Base-by-base conservation (phyloP, 1,139 yeast species). In the Yamadazyma taylorii region DNA sequence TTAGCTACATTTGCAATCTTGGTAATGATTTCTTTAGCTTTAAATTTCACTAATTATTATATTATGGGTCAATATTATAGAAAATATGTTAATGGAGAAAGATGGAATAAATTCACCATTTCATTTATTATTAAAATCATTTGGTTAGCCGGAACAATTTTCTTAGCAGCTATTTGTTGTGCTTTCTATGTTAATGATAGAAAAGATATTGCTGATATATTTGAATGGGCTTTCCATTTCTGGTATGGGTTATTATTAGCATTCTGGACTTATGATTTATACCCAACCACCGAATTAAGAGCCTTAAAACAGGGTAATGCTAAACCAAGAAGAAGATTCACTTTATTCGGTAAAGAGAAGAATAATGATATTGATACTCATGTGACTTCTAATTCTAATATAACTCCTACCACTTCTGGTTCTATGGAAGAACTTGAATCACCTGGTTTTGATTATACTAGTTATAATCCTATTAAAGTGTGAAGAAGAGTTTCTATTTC, bases 201-300 rank as follows among this genome's bases (percentile, higher is more conserved):
- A 36, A 48, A 46, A 36, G 48, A 41, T 35, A 37, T 52, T 27
- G 56, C 64, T 22, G 58, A 63, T n/a, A 37, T 52, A 5, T 54
- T 63, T 34, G 69, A 63, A 47, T 63, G 69, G 69, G 46, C 50
- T 24, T 61, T 63, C 53, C 65, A 62, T 41, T 60, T 62, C 46
- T 62, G 68, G 68, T 63, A 63, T 43, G 68, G 69, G 4, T 45
- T 63, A 27, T 51, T 63, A 36, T 48, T 63, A 40, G 61, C 62
- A 7, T 57, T 62, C 48, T 63, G 69, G 69, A 57, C 68, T 34
- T 59, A 61, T 43, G 69, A 63, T 43, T 56, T 63, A 35, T 57
- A 62, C 45, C 69, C 69, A 41, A 53, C 58, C 40, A 58, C 63
- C n/a, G 63, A 60, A 35, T 40, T 48, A 25, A 47, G 41, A 29